Percentiles rank a stretch among this genome's conserved stretches.
Conservation (phyloP, 441 rosid genomes). For the Mallotus japonicus region DNA sequence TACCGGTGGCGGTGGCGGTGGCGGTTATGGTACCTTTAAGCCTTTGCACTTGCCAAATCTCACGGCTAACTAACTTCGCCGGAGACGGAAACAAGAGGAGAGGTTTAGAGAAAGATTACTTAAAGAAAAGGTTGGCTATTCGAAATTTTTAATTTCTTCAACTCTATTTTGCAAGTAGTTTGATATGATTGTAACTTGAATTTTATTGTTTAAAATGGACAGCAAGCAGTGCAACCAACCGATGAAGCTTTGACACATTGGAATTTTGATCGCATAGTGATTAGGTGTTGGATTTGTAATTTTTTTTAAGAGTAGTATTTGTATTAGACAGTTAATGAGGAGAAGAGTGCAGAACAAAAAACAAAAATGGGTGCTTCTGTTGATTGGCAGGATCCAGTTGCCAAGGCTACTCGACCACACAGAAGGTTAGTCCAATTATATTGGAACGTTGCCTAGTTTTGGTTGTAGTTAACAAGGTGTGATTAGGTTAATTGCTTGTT, state of each 20-base stretch:
- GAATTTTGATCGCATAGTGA: neutral
- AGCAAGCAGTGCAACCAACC: constrained; percentile 59
- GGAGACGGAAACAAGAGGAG: too few relatives aligned
- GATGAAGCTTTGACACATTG: constrained; percentile 47
- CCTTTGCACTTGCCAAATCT: too few relatives aligned
- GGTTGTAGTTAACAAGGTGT: neutral
- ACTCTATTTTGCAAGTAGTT: neutral
- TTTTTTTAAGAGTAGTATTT: constrained; percentile 15
- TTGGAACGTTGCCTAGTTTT: neutral
- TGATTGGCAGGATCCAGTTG: constrained; percentile 36
- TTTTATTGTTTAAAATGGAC: constrained; percentile 25
- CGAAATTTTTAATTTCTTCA: neutral
- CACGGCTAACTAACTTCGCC: too few relatives aligned
- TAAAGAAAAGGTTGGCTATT: too few relatives aligned
- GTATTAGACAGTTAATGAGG: constrained; percentile 23
- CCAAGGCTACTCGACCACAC: constrained; percentile 74
- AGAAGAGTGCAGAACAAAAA: constrained; percentile 40
- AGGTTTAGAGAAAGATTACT: too few relatives aligned
- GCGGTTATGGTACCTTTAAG: too few relatives aligned
- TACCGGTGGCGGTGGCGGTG: too few relatives aligned
- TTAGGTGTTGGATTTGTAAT: neutral
- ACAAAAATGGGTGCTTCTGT: constrained; percentile 32
- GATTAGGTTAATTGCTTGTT: neutral
- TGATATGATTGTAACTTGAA: neutral
- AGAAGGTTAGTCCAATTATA: constrained; percentile 61